These are phyloP conservation scores for Cordyceps tenuipes DNA, from an alignment of 2,329 filamentous ascomycete species.

Conservation along the genomic window DNA sequence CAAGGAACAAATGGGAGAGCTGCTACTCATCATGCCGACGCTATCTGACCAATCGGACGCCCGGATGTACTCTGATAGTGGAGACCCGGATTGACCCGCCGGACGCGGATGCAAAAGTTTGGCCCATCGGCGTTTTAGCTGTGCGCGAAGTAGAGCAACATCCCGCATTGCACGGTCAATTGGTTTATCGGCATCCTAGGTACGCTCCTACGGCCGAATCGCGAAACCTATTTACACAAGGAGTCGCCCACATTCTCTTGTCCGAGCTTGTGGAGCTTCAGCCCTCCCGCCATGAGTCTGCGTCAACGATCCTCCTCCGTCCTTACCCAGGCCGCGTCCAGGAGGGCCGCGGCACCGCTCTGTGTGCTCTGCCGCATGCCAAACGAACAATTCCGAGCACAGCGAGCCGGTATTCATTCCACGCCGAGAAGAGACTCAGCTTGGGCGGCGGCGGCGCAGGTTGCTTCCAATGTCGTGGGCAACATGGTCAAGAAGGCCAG, in stretches of 20 bases:
- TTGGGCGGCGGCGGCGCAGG: slow-evolving; percentile 66
- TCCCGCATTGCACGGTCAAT: slow-evolving; percentile 6
- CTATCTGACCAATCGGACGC: not conserved
- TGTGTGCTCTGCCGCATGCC: slow-evolving; percentile 26
- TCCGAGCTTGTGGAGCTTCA: not conserved
- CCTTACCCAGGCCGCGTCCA: slow-evolving; percentile 33
- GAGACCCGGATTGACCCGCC: slow-evolving; percentile 11
- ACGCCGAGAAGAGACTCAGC: slow-evolving; percentile 47
- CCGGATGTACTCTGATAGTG: not conserved
- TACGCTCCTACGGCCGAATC: not conserved
- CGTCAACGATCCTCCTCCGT: slow-evolving; percentile 43
- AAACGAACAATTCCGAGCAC: slow-evolving; percentile 26
- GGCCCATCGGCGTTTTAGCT: slow-evolving; percentile 5
- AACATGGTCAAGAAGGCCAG: slow-evolving; percentile 56
- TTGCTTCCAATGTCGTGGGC: slow-evolving; percentile 62
- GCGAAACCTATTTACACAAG: not conserved
- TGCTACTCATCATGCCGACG: too few species aligned
- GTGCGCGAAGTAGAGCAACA: not conserved
- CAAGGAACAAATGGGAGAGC: too few species aligned
- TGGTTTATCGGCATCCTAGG: not conserved
- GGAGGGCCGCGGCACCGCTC: slow-evolving; percentile 21
- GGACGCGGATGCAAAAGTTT: slow-evolving; percentile 13
- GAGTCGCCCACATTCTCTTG: not conserved
- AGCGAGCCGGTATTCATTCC: slow-evolving; percentile 32
- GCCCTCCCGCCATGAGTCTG: slow-evolving; percentile 39